Conservation (phyloP, 2,329 filamentous ascomycete genomes). For the Lasiodiplodia theobromae region DNA sequence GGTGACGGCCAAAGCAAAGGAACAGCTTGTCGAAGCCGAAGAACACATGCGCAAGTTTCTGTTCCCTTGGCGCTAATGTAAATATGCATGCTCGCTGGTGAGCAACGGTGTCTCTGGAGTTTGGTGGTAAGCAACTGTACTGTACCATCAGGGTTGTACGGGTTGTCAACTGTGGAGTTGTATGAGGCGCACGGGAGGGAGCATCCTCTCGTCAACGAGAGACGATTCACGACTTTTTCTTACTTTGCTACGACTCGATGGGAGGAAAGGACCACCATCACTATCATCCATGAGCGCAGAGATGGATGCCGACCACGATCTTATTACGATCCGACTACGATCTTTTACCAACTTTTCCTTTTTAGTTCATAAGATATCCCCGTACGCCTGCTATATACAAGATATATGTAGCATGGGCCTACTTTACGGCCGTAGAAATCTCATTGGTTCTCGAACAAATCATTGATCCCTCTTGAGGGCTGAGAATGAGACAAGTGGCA, state of each 20-base stretch:
- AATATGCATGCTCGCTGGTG: slow-evolving; percentile 27
- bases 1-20: slow-evolving; percentile 37
- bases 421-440: slow-evolving; percentile 20
- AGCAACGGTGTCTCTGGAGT: slow-evolving; percentile 26
- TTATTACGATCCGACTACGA: slow-evolving; percentile 18
- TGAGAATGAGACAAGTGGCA: slow-evolving; percentile 18
- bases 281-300: slow-evolving; percentile 26
- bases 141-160: slow-evolving; percentile 15
- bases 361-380: not conserved
- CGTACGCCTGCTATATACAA: slow-evolving; percentile 18
- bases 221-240: slow-evolving; percentile 10
- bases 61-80: slow-evolving; percentile 42
- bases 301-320: slow-evolving; percentile 28
- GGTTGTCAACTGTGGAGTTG: slow-evolving; percentile 18
- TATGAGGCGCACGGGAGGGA: slow-evolving; percentile 23
- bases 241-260: slow-evolving; percentile 14
- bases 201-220: slow-evolving; percentile 25
- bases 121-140: slow-evolving; percentile 5
- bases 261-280: slow-evolving; percentile 12
- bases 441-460: slow-evolving; percentile 11
- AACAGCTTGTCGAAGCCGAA: slow-evolving; percentile 45
- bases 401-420: slow-evolving; percentile 17
- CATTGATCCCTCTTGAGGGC: not conserved
- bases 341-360: slow-evolving; percentile 18
- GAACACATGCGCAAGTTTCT: slow-evolving; percentile 48